phyloP scores from a whole-genome alignment of 192 early-diverging fungal genomes.

The Pilobolus umbonatus region DNA sequence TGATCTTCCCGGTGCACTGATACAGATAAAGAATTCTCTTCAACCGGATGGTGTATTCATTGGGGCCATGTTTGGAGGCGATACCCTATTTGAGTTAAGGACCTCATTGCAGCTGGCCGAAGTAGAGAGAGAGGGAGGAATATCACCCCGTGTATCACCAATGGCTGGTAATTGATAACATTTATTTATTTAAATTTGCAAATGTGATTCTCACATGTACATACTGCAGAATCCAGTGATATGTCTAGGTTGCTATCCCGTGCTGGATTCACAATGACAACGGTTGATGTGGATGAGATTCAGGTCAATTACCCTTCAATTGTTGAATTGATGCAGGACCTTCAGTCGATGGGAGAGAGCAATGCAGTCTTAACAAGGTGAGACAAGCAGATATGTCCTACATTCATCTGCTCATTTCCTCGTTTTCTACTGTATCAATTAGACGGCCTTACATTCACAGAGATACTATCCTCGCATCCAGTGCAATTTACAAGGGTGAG shows the following conservation, averaged over 20 bases:
- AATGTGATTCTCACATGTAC: neutral
- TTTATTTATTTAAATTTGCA: neutral
- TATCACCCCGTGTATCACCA: constrained; percentile 85
- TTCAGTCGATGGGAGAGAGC: constrained; percentile 90
- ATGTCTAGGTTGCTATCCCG: constrained; percentile 74
- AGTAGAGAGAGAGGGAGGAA: constrained; percentile 83
- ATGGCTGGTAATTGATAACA: constrained; percentile 62
- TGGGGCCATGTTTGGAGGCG: constrained; percentile 90
- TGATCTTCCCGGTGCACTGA: constrained; percentile 86
- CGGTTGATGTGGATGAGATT: constrained; percentile 91
- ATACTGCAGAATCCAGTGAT: constrained; percentile 56
- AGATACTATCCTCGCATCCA: constrained; percentile 82
- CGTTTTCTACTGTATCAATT: neutral
- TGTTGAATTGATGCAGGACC: constrained; percentile 86
- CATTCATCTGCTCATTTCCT: neutral
- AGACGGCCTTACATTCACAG: constrained; percentile 66
- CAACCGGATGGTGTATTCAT: constrained; percentile 94
- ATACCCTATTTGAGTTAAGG: constrained; percentile 93
- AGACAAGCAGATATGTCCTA: constrained; percentile 1
- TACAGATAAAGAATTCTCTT: constrained; percentile 73
- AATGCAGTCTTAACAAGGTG: constrained; percentile 80
- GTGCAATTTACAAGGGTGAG: constrained; percentile 87
- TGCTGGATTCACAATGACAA: constrained; percentile 85
- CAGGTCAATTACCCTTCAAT: constrained; percentile 87
- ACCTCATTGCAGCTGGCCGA: constrained; percentile 89